phyloP scores from a whole-genome alignment of 2,329 filamentous ascomycete genomes.

The Colletotrichum siamense region DNA sequence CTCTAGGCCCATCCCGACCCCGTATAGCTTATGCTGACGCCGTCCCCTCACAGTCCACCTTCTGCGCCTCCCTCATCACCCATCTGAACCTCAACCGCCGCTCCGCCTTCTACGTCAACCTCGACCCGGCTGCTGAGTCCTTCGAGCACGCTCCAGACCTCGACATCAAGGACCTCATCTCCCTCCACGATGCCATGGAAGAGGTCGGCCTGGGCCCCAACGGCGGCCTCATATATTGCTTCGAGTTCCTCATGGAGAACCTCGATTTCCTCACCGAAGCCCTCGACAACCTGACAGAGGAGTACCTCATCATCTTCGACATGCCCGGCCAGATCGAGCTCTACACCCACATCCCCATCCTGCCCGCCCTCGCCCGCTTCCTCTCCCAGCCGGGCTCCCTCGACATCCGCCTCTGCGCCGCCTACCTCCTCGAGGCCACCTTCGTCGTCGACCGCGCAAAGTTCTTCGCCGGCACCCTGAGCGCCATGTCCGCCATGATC shows the following conservation, averaged over 20 bases:
- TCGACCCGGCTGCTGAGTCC: constrained; percentile 92
- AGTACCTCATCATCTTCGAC: constrained; percentile 97
- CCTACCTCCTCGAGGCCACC: constrained; percentile 93
- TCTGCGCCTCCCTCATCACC: constrained; percentile 91
- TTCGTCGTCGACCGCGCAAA: constrained; percentile 96
- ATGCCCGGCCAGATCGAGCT: constrained; percentile 99
- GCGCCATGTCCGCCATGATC: constrained; percentile 98
- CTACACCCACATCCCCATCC: constrained; percentile 94
- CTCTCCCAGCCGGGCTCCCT: constrained; percentile 80
- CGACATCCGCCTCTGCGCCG: constrained; percentile 90
- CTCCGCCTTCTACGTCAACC: constrained; percentile 98
- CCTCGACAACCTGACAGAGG: constrained; percentile 85
- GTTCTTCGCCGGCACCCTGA: constrained; percentile 94
- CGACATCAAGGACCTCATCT: constrained; percentile 95
- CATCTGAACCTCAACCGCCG: constrained; percentile 89
- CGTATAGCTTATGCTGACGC: neutral
- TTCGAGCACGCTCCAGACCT: constrained; percentile 93
- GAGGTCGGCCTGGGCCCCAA: constrained; percentile 91
- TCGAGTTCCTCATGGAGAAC: constrained; percentile 94
- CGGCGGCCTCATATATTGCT: constrained; percentile 93
- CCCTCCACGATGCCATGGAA: constrained; percentile 95
- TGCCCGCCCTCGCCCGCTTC: constrained; percentile 83
- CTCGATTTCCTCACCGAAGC: constrained; percentile 89
- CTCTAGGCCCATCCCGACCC: neutral
- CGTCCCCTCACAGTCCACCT: constrained; percentile 72